These are phyloP conservation scores for Vaccinium darrowii DNA, from an alignment of 148 eudicot species.

Conservation along the genomic window DNA sequence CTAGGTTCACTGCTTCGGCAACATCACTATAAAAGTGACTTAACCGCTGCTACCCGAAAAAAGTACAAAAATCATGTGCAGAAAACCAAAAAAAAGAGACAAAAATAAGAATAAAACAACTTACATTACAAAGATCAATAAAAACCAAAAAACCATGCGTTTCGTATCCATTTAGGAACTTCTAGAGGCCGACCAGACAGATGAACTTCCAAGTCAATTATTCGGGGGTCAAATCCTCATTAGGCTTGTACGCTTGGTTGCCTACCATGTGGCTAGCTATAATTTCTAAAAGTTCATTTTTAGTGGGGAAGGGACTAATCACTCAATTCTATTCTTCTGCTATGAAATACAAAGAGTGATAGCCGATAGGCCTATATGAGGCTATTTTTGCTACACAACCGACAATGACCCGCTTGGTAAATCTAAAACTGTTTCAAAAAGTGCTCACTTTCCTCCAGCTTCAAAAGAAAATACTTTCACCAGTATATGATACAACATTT, in stretches of 20 bases:
- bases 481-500: not conserved
- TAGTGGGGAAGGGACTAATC: not conserved
- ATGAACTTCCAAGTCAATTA: not conserved
- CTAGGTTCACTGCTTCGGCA: not conserved
- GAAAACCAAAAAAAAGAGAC: too few species aligned
- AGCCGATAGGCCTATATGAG: not conserved
- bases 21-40: not conserved
- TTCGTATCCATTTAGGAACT: not conserved
- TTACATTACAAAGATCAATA: not conserved
- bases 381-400: not conserved
- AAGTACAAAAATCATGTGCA: not conserved
- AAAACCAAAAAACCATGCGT: not conserved
- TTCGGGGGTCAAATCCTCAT: not conserved
- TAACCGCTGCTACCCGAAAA: not conserved
- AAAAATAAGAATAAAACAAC: not conserved
- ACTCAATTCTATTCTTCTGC: not conserved
- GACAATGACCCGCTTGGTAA: not conserved
- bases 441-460: not conserved
- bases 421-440: not conserved
- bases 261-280: not conserved
- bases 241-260: not conserved
- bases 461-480: not conserved
- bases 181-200: not conserved
- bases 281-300: not conserved
- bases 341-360: not conserved